Base-by-base conservation (phyloP, 78 protist genomes). In the Dictyostelium firmibasis region DNA sequence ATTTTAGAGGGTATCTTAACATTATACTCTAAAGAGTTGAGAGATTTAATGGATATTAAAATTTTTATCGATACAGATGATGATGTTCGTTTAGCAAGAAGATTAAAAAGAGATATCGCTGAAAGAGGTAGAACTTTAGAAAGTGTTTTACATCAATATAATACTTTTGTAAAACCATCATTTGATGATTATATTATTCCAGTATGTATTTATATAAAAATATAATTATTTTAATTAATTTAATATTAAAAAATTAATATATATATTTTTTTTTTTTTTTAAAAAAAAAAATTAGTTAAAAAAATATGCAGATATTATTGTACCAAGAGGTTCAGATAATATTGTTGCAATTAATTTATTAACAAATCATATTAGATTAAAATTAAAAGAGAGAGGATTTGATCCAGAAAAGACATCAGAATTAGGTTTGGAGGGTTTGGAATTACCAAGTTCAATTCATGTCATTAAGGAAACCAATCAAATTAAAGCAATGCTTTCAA, bases 11-110 rank as follows among this genome's bases (percentile, higher is more conserved):
- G 98, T 83, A 97, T 96, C n/a, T 70, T 97, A 60, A 81, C 92
- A 9, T 86, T 96, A 38, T 92, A 96, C 78, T 43, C 81, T 11
- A 47, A 81, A 50, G 92, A 75, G 41, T 20, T 96, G 11, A 25
- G 93, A 29, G 95, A 97, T 41, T n/a, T 84, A 9, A 89, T 96
- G 87, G 92, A 97, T 83, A 86, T 97, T 69, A 96, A 96, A 62
- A 70, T 97, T 31, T 97, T 97, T 78, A 96, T 97, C n/a, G 98
- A 97, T 81, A 81, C 96, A 4, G 98, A 97, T 83, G 95, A 84
- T 31, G 98, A 97, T 88, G 84, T 91, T 74, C 96, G 98, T 29
- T 50, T 97, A 10, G 95, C 95, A 29, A 91, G 98, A 60, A 57
- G 98, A 50, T 83, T 97, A 27, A 82, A 85, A 31, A 81, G 98